Evolutionary conservation across 441 rosid genomes (phyloP), one percentile per base, ranked within the genome.

Genomic region (Adansonia rubrostipa): DNA sequence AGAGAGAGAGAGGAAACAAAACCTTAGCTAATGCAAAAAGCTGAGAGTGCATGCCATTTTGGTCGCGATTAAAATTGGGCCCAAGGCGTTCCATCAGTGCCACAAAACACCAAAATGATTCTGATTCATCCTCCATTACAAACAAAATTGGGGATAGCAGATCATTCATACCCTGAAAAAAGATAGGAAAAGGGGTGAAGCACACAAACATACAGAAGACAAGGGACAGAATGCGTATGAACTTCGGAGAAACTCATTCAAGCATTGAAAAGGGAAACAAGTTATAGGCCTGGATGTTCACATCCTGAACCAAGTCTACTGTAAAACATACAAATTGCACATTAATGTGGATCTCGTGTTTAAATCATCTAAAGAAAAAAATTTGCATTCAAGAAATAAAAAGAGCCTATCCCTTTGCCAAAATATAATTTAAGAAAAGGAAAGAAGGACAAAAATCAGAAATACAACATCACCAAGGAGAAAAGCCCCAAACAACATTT

Each of bases 1-100:
- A 60, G 54, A 69, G 15, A 50, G 44, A 51, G 45, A 28, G 24
- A n/a, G 56, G 24, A 1, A 64, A 53, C 13, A 22, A 24, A 71
- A 97, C 99, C 99, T 97, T 97, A 51, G 97, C 89, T 74, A 95
- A 79, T 78, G 99, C 98, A 89, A 92, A 91, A 68, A 97, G 98
- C 79, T 97, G 99, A 80, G 97, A 81, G 82, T 92, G 99, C 98
- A 97, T 93, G 86, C 99, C 99, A 83, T 85, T 95, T 81, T 97
- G 98, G 82, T 97, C 99, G 56, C 98, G 95, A 76, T 97, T 97
- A 72, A 95, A 97, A 84, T 97, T 97, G 82, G 99, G 97, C 67
- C 97, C 99, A 80, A 97, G 96, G 22, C 95, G 91, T 83, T 93
- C 98, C 98, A 97, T 92, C 82, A 95, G 73, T 45, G 96, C 87